phyloP scores from a whole-genome alignment of 345 rosid genomes.

The Triadica sebifera region DNA sequence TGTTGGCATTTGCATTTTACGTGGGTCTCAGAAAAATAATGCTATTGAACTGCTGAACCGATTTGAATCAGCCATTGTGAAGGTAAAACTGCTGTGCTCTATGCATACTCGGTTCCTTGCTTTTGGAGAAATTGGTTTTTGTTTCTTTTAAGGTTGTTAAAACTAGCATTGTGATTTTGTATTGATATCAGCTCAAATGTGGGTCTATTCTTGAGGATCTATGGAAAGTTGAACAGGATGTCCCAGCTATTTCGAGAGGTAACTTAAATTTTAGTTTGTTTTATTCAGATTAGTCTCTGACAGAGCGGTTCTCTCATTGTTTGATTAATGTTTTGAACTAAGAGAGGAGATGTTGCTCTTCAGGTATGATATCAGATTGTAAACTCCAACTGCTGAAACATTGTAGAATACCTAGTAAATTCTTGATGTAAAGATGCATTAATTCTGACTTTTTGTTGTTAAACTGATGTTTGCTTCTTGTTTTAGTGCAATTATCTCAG shows the following conservation, averaged over 20 bases:
- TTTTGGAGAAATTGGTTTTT: slow-evolving; percentile 10
- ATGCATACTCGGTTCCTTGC: slow-evolving; percentile 6
- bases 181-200: slow-evolving; percentile 54
- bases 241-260: slow-evolving; percentile 43
- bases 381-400: neutral
- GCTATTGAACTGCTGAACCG: slow-evolving; percentile 49
- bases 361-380: neutral
- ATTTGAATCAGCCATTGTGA: slow-evolving; percentile 47
- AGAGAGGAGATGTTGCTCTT: neutral
- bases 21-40: slow-evolving; percentile 48
- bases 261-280: slow-evolving; percentile 17
- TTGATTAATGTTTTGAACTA: neutral
- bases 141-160: slow-evolving; percentile 12
- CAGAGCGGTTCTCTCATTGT: neutral
- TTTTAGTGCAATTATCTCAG: neutral
- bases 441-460: neutral
- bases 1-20: slow-evolving; percentile 57
- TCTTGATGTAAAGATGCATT: neutral
- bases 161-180: slow-evolving; percentile 24
- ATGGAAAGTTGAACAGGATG: slow-evolving; percentile 46
- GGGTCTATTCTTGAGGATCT: slow-evolving; percentile 57
- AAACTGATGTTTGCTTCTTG: neutral
- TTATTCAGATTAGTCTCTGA: neutral
- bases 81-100: slow-evolving; percentile 44
- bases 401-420: neutral